These are phyloP conservation scores for Nakazawaea sp. DNA, from an alignment of 805 yeast genomes.

Conservation along the genomic window DNA sequence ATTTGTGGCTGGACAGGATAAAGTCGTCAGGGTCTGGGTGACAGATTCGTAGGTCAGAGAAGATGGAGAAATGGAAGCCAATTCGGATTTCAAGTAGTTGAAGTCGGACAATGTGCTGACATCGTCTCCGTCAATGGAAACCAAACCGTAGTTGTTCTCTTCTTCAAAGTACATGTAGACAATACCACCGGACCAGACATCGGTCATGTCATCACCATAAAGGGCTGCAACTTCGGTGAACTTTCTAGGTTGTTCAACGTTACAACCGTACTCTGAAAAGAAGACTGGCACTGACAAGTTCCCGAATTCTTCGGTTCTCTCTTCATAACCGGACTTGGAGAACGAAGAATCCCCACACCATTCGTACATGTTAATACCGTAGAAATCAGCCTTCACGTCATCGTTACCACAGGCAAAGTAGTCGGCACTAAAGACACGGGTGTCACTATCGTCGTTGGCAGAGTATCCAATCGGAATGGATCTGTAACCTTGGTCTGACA, in stretches of 20 bases:
- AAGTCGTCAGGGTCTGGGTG: conserved; percentile 26
- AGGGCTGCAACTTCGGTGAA: conserved; percentile 71
- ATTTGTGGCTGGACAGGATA: conserved; percentile 44
- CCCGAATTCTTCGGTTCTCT: conserved; percentile 63
- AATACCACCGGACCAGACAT: conserved; percentile 92
- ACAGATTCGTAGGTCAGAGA: conserved; percentile 28
- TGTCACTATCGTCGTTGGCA: conserved; percentile 79
- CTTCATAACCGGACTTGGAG: conserved; percentile 57
- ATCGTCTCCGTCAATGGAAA: conserved; percentile 38
- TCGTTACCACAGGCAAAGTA: conserved; percentile 80
- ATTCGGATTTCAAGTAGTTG: conserved; percentile 45
- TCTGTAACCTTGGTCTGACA: conserved; percentile 60
- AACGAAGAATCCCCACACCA: conserved; percentile 75
- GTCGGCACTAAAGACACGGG: conserved; percentile 72
- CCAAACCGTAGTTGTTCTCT: conserved; percentile 76
- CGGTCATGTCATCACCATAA: conserved; percentile 68
- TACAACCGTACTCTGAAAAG: conserved; percentile 90
- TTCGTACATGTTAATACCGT: conserved; percentile 82
- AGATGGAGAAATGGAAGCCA: conserved; percentile 47
- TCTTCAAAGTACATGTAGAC: conserved; percentile 90
- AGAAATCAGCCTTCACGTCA: conserved; percentile 63
- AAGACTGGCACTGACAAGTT: conserved; percentile 75
- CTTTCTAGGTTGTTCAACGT: conserved; percentile 61
- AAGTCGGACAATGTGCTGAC: conserved; percentile 62
- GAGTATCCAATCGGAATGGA: conserved; percentile 91